phyloP scores from a whole-genome alignment of 164 flowering plant species.

The Akebia trifoliata region DNA sequence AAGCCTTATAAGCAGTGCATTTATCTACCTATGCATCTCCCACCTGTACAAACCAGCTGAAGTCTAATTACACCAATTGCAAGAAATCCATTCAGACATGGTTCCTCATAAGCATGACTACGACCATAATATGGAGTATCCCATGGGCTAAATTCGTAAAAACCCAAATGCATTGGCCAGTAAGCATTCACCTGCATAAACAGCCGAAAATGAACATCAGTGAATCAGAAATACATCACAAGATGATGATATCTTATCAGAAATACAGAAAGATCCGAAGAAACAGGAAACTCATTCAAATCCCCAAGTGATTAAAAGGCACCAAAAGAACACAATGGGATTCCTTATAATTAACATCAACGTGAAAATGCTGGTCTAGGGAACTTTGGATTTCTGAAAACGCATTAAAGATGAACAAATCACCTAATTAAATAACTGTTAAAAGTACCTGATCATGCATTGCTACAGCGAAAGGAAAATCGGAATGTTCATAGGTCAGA shows the following conservation, averaged over 20 bases:
- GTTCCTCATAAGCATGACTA: constrained; percentile 36
- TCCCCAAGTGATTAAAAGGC: no score
- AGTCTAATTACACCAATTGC: no score
- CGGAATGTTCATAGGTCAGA: constrained; percentile 35
- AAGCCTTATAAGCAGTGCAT: no score
- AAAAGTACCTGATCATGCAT: constrained; percentile 53
- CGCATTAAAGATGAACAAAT: background rate
- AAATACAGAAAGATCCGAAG: no score
- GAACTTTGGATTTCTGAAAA: background rate
- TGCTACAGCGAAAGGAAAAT: constrained; percentile 33
- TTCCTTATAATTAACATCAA: no score
- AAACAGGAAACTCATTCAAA: background rate
- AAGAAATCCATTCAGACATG: no score
- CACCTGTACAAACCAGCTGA: no score
- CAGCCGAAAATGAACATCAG: constrained; percentile 1
- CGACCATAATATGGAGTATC: constrained; percentile 39
- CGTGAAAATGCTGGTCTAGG: background rate
- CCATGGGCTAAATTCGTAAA: constrained; percentile 56
- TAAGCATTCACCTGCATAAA: constrained; percentile 52
- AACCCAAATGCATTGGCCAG: constrained; percentile 41
- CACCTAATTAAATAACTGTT: background rate
- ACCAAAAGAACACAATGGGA: no score
- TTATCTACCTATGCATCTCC: no score
- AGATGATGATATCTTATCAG: background rate
- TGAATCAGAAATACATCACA: background rate